phyloP scores from a whole-genome alignment of 805 yeast genomes.

The Candida maris region DNA sequence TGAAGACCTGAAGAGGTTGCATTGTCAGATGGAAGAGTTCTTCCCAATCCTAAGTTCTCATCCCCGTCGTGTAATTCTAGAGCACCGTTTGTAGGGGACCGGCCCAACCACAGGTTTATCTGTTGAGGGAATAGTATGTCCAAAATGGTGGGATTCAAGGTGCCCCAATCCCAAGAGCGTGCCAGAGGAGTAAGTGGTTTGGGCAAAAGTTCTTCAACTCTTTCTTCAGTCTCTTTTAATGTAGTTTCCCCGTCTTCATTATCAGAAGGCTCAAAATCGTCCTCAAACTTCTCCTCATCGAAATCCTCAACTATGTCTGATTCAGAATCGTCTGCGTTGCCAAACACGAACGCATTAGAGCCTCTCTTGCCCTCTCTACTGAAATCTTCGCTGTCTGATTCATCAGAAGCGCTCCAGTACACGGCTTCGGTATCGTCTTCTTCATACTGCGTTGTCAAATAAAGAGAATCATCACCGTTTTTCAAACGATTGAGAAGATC shows the following conservation, averaged over 20 bases:
- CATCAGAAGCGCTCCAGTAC: neutral
- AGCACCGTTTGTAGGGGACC: slow-evolving; percentile 19
- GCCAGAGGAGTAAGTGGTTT: slow-evolving; percentile 54
- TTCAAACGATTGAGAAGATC: slow-evolving; percentile 44
- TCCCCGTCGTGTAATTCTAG: slow-evolving; percentile 14
- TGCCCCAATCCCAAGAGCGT: slow-evolving; percentile 26
- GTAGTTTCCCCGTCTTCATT: slow-evolving; percentile 27
- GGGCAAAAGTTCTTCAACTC: slow-evolving; percentile 52
- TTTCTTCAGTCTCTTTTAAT: slow-evolving; percentile 33
- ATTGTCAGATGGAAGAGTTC: slow-evolving; percentile 47
- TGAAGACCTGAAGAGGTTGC: slow-evolving; percentile 68
- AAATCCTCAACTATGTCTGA: slow-evolving; percentile 39
- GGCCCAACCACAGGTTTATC: slow-evolving; percentile 72
- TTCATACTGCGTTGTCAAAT: slow-evolving; percentile 67
- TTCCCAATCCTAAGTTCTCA: slow-evolving; percentile 44
- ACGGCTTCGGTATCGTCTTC: slow-evolving; percentile 40
- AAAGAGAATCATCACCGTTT: slow-evolving; percentile 44
- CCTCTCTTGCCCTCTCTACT: slow-evolving; percentile 13
- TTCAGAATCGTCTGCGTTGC: slow-evolving; percentile 49
- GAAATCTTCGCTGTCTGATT: slow-evolving; percentile 19
- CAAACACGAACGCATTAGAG: slow-evolving; percentile 35
- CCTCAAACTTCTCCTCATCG: slow-evolving; percentile 21
- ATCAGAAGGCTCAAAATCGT: slow-evolving; percentile 6
- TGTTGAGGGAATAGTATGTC: slow-evolving; percentile 57
- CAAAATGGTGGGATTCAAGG: slow-evolving; percentile 42